A percentile compares a stretch with the other conserved stretches of the same genome.
Evolutionary conservation across 192 early-diverging fungal genomes (phyloP).

Genomic region (Diversispora epigaea): DNA sequence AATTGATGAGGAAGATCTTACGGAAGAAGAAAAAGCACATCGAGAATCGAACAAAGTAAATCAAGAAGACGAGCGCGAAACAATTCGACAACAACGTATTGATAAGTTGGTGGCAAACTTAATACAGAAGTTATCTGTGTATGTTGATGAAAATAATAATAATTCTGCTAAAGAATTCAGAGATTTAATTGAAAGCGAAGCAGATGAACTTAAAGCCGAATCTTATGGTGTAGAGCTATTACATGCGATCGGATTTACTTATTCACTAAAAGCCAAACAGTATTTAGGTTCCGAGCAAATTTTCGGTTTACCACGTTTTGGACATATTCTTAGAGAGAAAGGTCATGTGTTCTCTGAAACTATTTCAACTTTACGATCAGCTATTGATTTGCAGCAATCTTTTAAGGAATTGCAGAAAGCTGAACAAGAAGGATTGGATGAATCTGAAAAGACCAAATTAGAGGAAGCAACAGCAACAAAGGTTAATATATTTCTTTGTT

Average conservation of each 20-base stretch:
- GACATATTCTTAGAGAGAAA: conserved; percentile 79
- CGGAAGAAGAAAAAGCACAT: conserved; percentile 58
- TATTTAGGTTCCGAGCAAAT: conserved; percentile 68
- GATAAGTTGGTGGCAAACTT: conserved; percentile 72
- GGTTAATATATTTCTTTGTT: conserved; percentile 26
- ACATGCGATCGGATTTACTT: conserved; percentile 91
- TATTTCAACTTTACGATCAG: conserved; percentile 86
- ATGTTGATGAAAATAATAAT: conserved; percentile 54
- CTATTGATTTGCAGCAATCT: conserved; percentile 88
- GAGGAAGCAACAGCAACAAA: conserved; percentile 70
- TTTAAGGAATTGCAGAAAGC: conserved; percentile 88
- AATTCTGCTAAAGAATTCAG: conserved; percentile 58
- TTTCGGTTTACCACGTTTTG: conserved; percentile 70
- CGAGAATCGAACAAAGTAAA: conserved; percentile 53
- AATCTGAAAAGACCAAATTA: conserved; percentile 63
- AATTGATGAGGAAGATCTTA: conserved; percentile 51
- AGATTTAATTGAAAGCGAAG: conserved; percentile 72
- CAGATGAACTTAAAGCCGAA: conserved; percentile 85
- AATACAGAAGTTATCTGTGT: conserved; percentile 72
- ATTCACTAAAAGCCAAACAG: conserved; percentile 85
- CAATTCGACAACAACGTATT: conserved; percentile 61
- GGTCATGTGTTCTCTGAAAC: conserved; percentile 90
- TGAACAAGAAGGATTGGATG: conserved; percentile 78
- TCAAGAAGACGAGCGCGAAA: conserved; percentile 61
- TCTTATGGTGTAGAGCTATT: conserved; percentile 92